A percentile compares a stretch with the other conserved stretches of the same genome.
phyloP scores from a whole-genome alignment of 2,329 filamentous ascomycete species.

The Epichloe bromicola region DNA sequence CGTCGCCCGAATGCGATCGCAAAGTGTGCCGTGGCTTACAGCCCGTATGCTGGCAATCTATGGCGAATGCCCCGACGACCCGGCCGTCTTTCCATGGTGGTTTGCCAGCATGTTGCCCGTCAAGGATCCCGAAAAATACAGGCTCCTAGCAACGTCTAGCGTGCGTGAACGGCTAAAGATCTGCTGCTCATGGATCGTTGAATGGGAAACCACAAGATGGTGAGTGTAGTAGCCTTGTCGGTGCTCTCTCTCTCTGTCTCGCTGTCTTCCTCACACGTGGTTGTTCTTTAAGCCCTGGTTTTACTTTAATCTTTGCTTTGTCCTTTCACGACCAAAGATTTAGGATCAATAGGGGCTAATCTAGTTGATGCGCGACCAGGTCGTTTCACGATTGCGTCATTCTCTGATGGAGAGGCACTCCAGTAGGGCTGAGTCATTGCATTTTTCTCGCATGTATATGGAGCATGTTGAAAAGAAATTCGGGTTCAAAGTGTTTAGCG shows the following conservation, averaged over 20 bases:
- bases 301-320: background rate
- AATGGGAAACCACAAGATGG: constrained; percentile 59
- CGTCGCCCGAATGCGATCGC: constrained; percentile 52
- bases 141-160: constrained; percentile 57
- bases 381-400: constrained; percentile 19
- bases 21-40: constrained; percentile 63
- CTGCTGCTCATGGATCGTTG: constrained; percentile 63
- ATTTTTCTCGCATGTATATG: background rate
- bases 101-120: constrained; percentile 73
- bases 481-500: background rate
- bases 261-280: background rate
- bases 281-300: background rate
- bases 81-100: constrained; percentile 78
- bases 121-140: constrained; percentile 66
- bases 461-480: background rate
- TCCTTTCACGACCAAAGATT: background rate
- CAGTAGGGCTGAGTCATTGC: background rate
- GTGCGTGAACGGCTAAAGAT: constrained; percentile 75
- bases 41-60: constrained; percentile 60
- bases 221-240: constrained; percentile 32
- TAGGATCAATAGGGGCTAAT: constrained; percentile 10
- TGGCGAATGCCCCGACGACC: constrained; percentile 64
- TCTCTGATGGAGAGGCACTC: constrained; percentile 13
- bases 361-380: constrained; percentile 16
- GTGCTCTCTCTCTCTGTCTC: background rate